Conservation (phyloP, 805 yeast species). For the Ogataea corticis region DNA sequence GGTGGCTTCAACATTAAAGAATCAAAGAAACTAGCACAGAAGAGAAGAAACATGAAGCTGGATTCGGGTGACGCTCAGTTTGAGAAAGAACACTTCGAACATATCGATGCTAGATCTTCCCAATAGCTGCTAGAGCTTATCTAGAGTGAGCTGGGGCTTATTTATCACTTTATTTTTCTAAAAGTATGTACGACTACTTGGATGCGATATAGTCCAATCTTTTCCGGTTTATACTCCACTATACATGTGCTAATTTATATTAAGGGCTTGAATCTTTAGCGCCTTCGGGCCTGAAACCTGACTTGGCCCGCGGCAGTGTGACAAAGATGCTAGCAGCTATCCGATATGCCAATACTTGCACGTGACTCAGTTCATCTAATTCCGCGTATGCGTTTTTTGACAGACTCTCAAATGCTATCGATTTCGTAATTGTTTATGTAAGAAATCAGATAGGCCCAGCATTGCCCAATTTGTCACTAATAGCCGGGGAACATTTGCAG, state of each 20-base stretch:
- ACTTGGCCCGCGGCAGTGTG: no score
- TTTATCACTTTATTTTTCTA: not conserved
- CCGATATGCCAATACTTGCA: no score
- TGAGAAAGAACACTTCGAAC: slow-evolving; percentile 9
- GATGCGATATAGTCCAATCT: slow-evolving; percentile 6
- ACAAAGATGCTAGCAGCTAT: no score
- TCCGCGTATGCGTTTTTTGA: no score
- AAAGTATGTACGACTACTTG: not conserved
- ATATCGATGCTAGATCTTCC: slow-evolving; percentile 9
- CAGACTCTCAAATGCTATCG: no score
- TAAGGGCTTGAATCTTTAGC: no score
- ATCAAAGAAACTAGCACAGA: slow-evolving; percentile 54
- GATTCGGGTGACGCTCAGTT: not conserved
- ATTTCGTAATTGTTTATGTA: not conserved
- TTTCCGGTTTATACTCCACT: no score
- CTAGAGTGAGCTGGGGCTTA: not conserved
- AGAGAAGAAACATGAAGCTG: slow-evolving; percentile 31
- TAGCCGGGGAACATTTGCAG: slow-evolving; percentile 3
- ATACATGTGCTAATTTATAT: no score
- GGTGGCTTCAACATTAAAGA: slow-evolving; percentile 85
- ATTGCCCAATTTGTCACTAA: slow-evolving; percentile 4
- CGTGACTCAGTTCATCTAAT: no score
- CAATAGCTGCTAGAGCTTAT: not conserved
- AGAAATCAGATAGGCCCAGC: not conserved
- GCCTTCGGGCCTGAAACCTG: no score